Evolutionary conservation across 495 filamentous ascomycete species (phyloP), one percentile per base, ranked within the genome.

Genomic region (Margaritispora aquatica): DNA sequence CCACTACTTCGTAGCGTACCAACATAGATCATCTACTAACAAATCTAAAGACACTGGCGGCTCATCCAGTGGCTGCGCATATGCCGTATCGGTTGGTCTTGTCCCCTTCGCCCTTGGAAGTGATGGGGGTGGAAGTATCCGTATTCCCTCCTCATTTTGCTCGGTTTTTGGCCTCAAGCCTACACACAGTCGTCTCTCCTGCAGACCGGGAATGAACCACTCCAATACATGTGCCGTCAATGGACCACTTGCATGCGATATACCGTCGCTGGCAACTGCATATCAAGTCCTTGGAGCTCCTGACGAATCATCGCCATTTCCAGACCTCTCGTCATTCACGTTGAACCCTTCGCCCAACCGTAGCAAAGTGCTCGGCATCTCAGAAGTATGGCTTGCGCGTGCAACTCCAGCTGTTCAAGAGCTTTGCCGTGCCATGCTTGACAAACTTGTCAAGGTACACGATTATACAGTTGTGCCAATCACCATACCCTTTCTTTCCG

Each of bases 91-190:
- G 10, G 77, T 83, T 7, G 92, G 92, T 1, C 67, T 96, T 9
- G 77, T 96, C 1, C 92, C 92, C 11, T 86, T 97, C 62, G 84
- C 89, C 3, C 74, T 96, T 7, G 93, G 90, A 27, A 86, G 87
- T 1, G 93, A 97, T 69, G 89, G 90, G 7, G 92, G 93, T 20
- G 93, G 93, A 48, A 90, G 85, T 57, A 85, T 96, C 55, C 84
- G 93, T 11, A 84, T 96, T 56, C 93, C 93, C 0, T 74, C 88
- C 1, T 80, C 84, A 23, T 96, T 88, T 73, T 95, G 90, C 68
- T 92, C 92, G 36, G 74, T 90, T 15, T 97, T 87, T 75, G 93
- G 93, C 17, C 81, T 97, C 34, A 97, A 97, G 68, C 82, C 92
- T 0, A 86, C 82, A 1, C 86, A 96, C 63, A 81, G 86, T 63